These are phyloP conservation scores for Solanum hybrid DNA, from an alignment of 305 asterid species.

Conservation along the genomic window DNA sequence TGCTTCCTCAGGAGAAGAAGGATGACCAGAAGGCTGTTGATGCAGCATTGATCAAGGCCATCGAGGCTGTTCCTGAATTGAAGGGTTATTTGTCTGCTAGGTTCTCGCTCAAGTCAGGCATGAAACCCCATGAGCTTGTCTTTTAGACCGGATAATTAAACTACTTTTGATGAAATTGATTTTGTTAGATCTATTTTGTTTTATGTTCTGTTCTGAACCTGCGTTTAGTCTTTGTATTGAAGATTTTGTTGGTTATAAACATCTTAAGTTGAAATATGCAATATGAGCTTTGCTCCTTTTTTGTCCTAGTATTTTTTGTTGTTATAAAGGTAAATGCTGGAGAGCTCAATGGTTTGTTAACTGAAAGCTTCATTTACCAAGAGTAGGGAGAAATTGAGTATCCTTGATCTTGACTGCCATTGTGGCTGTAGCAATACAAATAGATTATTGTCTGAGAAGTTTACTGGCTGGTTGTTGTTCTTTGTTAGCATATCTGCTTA, in stretches of 20 bases:
- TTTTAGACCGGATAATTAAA: constrained; percentile 12
- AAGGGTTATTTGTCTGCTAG: constrained; percentile 39
- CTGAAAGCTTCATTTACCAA: constrained; percentile 36
- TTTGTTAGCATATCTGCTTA: constrained; percentile 43
- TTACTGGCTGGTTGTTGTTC: constrained; percentile 44
- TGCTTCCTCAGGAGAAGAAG: constrained; percentile 43
- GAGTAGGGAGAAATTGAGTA: constrained; percentile 22
- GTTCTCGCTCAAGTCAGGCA: constrained; percentile 39
- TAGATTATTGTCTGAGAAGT: constrained; percentile 12
- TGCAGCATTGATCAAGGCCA: constrained; percentile 32
- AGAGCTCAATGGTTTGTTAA: neutral
- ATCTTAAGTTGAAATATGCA: neutral
- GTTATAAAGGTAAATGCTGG: neutral
- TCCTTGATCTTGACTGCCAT: constrained; percentile 38
- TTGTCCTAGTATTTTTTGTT: neutral
- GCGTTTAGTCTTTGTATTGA: neutral
- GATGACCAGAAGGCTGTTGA: constrained; percentile 55
- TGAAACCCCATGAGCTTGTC: constrained; percentile 44
- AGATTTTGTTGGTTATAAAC: constrained; percentile 7
- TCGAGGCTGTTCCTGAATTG: constrained; percentile 36
- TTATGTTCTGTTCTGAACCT: neutral
- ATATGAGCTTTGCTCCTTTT: neutral
- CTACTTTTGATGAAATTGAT: neutral
- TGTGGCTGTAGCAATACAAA: constrained; percentile 35
- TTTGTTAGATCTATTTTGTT: neutral